Conservation (phyloP, 257 asterid genomes). For the Catharanthus roseus region DNA sequence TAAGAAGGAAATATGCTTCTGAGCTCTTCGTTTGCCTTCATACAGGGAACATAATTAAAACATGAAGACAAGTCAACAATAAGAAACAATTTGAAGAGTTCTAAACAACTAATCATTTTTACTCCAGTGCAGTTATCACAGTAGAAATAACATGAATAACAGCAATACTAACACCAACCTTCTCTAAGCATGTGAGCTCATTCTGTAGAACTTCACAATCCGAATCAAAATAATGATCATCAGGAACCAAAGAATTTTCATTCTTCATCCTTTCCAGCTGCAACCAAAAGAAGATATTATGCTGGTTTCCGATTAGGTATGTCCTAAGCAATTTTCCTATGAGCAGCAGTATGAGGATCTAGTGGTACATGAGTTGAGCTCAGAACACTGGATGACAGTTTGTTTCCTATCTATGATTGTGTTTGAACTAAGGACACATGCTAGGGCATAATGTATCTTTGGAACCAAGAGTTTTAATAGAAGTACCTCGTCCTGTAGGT, state of each 20-base stretch:
- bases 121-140: background rate
- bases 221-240: slow-evolving; percentile 31
- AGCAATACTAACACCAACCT: slow-evolving; percentile 38
- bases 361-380: background rate
- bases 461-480: background rate
- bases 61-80: slow-evolving; percentile 13
- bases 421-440: background rate
- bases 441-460: background rate
- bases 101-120: background rate
- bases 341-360: background rate
- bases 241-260: slow-evolving; percentile 45
- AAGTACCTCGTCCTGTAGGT: slow-evolving; percentile 78
- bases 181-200: slow-evolving; percentile 56
- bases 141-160: background rate
- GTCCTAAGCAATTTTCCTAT: background rate
- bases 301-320: slow-evolving; percentile 6
- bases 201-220: slow-evolving; percentile 37
- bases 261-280: slow-evolving; percentile 94
- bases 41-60: slow-evolving; percentile 1
- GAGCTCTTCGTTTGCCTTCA: slow-evolving; percentile 82
- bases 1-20: slow-evolving; percentile 69
- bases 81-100: background rate
- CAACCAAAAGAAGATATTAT: slow-evolving; percentile 21
- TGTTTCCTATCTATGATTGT: background rate
- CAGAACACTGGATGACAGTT: background rate